Conservation (phyloP, 805 yeast species). For the Cyberlindnera mrakii region DNA sequence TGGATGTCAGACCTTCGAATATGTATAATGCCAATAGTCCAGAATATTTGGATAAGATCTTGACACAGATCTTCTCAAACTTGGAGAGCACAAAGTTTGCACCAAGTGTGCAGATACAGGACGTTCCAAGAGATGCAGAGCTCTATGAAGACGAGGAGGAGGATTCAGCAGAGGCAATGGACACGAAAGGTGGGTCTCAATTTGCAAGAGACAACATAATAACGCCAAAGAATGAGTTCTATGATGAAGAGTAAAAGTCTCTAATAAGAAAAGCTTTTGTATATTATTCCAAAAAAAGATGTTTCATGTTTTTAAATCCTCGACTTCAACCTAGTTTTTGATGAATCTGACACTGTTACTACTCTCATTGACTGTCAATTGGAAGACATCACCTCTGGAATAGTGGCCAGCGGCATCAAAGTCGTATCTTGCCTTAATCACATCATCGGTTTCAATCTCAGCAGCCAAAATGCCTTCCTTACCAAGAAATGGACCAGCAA, state of each 20-base stretch:
- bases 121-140: conserved; percentile 84
- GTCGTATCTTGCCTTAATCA: conserved; percentile 35
- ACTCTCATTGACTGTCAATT: conserved; percentile 34
- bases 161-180: conserved; percentile 72
- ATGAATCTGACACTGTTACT: conserved; percentile 17
- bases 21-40: conserved; percentile 96
- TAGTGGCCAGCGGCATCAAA: conserved; percentile 40
- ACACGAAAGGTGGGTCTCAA: conserved; percentile 87
- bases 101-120: conserved; percentile 92
- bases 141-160: conserved; percentile 84
- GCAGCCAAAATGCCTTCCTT: conserved; percentile 35
- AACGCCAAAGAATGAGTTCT: conserved; percentile 73
- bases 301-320: too few species aligned
- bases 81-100: conserved; percentile 89
- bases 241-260: conserved; percentile 17
- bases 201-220: conserved; percentile 72
- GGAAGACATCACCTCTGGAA: conserved; percentile 37
- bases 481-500: conserved; percentile 38
- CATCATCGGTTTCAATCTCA: conserved; percentile 32
- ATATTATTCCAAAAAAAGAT: not conserved
- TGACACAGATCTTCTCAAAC: conserved; percentile 69
- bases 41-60: conserved; percentile 80
- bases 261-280: not conserved
- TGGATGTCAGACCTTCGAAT: conserved; percentile 91
- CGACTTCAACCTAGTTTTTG: not conserved